A percentile compares a stretch with the other conserved stretches of the same genome.
Conservation (phyloP, 768 basidiomycete species). For the Lactifluus rugatus region DNA sequence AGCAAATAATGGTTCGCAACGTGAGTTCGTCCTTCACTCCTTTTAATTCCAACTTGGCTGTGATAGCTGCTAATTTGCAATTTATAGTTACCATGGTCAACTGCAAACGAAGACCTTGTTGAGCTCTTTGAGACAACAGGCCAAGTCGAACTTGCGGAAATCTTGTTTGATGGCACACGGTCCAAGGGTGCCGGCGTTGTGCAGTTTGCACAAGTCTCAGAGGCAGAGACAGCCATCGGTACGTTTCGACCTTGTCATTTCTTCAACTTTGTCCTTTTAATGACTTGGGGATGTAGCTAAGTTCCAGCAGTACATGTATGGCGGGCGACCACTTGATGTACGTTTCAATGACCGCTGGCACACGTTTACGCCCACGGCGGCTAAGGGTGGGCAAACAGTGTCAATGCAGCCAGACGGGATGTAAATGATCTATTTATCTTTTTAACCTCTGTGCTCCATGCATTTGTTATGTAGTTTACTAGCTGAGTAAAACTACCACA, state of each 20-base stretch:
- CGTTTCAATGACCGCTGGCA: constrained; percentile 96
- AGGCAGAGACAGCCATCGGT: constrained; percentile 94
- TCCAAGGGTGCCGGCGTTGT: constrained; percentile 95
- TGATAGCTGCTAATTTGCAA: neutral
- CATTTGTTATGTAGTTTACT: neutral
- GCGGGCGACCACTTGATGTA: constrained; percentile 83
- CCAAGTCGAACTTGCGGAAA: constrained; percentile 89
- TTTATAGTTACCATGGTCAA: constrained; percentile 89
- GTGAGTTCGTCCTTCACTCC: constrained; percentile 41
- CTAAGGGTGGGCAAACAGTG: constrained; percentile 72
- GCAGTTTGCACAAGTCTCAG: constrained; percentile 77
- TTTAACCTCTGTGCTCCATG: neutral
- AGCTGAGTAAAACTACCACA: neutral
- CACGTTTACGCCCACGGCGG: constrained; percentile 80
- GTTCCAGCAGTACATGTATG: constrained; percentile 94
- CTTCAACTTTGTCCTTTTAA: neutral
- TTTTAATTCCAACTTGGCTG: neutral
- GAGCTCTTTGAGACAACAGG: constrained; percentile 98
- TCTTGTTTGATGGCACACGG: constrained; percentile 83
- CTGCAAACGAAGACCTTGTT: constrained; percentile 95
- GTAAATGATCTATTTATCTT: constrained; percentile 9
- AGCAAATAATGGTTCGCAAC: constrained; percentile 98
- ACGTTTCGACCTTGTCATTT: constrained; percentile 20
- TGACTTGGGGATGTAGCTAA: constrained; percentile 47
- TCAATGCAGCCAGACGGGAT: constrained; percentile 51